Conservation (phyloP, 2,329 filamentous ascomycete genomes). For the Pestalotiopsis fici region DNA sequence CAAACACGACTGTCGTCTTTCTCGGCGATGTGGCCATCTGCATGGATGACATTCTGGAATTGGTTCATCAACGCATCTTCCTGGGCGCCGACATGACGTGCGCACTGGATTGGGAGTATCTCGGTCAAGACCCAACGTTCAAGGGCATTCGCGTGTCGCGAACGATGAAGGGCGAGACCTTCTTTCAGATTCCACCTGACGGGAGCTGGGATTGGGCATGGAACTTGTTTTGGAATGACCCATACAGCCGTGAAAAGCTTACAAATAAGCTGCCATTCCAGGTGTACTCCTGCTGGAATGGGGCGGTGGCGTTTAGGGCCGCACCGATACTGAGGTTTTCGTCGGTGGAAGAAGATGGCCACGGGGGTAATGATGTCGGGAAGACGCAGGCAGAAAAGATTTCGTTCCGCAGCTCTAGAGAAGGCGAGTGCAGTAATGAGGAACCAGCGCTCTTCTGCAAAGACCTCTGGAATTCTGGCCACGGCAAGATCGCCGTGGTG, state of each 20-base stretch:
- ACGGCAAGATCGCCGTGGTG: conserved; percentile 55
- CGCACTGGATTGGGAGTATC: conserved; percentile 58
- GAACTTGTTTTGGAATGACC: conserved; percentile 56
- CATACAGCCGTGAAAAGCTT: conserved; percentile 33
- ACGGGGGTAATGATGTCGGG: too few relatives aligned
- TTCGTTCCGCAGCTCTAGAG: conserved; percentile 40
- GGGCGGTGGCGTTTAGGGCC: conserved; percentile 49
- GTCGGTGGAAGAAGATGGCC: not conserved
- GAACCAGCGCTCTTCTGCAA: conserved; percentile 60
- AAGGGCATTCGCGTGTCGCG: conserved; percentile 61
- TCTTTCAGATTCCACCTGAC: conserved; percentile 53
- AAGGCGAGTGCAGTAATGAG: conserved; percentile 52
- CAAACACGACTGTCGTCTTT: conserved; percentile 48
- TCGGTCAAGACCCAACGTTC: conserved; percentile 46
- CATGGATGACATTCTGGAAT: conserved; percentile 57
- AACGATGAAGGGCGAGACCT: conserved; percentile 51
- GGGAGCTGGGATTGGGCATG: conserved; percentile 49
- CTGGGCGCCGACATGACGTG: conserved; percentile 58
- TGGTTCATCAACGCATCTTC: conserved; percentile 46
- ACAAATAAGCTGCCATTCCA: conserved; percentile 49
- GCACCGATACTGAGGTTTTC: conserved; percentile 40
- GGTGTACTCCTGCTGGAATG: conserved; percentile 65
- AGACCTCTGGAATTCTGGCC: conserved; percentile 53
- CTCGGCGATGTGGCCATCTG: conserved; percentile 57
- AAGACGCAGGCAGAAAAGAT: conserved; percentile 29